Conservation (phyloP, 768 basidiomycete genomes). For the Kwoniella sp. region DNA sequence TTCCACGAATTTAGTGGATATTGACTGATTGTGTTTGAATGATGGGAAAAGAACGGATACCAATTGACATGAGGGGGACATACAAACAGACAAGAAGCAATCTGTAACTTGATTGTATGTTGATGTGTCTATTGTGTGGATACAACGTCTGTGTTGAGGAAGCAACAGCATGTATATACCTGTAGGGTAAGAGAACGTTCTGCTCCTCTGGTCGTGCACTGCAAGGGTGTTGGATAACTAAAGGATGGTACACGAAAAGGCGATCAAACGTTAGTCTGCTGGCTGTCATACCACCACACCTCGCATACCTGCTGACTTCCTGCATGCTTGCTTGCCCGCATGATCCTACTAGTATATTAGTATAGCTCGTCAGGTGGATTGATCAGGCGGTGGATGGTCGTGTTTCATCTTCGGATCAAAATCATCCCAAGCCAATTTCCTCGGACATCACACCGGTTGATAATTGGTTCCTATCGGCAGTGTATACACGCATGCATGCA, state of each 20-base stretch:
- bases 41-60: neutral
- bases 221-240: neutral
- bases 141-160: constrained; percentile 1
- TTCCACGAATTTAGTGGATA: neutral
- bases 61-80: neutral
- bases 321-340: too few species aligned
- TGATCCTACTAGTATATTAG: too few species aligned
- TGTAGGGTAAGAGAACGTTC: neutral
- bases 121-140: neutral
- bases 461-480: too few species aligned
- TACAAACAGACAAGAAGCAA: neutral
- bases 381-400: constrained; percentile 2
- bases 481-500: neutral
- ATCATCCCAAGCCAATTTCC: neutral
- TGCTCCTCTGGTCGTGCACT: neutral
- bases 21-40: neutral
- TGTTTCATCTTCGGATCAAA: neutral
- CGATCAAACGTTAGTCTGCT: constrained; percentile 1
- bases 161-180: neutral
- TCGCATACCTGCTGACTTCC: too few species aligned
- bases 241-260: neutral
- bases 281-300: too few species aligned
- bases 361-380: neutral
- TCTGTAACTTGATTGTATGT: constrained; percentile 1
- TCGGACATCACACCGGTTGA: constrained; percentile 1